Evolutionary conservation across 441 rosid genomes (phyloP).

Genomic region (Erysimum cheiri): DNA sequence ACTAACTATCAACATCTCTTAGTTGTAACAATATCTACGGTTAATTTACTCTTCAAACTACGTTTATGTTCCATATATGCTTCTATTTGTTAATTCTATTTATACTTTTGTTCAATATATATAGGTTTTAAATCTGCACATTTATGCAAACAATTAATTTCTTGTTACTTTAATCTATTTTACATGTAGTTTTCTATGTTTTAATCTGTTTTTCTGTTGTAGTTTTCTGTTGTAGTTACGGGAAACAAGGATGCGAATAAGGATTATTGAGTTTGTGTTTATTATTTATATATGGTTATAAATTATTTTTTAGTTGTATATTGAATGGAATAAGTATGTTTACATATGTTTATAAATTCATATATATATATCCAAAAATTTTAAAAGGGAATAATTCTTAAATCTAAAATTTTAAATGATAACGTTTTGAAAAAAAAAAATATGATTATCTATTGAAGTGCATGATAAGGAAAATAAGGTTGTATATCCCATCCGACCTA

Average conservation of each 20-base stretch:
- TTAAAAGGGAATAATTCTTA: too few species aligned
- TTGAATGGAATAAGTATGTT: too few species aligned
- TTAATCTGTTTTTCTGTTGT: not conserved
- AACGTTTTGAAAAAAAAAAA: too few species aligned
- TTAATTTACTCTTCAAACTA: conserved; percentile 7
- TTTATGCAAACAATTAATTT: too few species aligned
- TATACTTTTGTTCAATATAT: conserved; percentile 10
- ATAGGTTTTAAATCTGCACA: not conserved
- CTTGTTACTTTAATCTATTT: not conserved
- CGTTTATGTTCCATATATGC: not conserved
- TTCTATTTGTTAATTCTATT: conserved; percentile 27
- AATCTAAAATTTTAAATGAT: too few species aligned
- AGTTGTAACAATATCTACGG: conserved; percentile 4
- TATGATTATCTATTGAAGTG: too few species aligned
- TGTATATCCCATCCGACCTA: too few species aligned
- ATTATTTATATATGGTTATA: too few species aligned
- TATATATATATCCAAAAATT: too few species aligned
- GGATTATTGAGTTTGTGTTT: not conserved
- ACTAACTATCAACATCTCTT: conserved; percentile 3
- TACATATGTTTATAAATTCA: too few species aligned
- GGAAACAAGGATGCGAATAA: not conserved
- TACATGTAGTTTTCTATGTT: not conserved
- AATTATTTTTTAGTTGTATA: too few species aligned
- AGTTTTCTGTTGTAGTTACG: not conserved
- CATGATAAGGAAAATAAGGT: too few species aligned